Evolutionary conservation across 805 yeast species (phyloP).

Genomic region (Lipomyces spencermartinsiae): DNA sequence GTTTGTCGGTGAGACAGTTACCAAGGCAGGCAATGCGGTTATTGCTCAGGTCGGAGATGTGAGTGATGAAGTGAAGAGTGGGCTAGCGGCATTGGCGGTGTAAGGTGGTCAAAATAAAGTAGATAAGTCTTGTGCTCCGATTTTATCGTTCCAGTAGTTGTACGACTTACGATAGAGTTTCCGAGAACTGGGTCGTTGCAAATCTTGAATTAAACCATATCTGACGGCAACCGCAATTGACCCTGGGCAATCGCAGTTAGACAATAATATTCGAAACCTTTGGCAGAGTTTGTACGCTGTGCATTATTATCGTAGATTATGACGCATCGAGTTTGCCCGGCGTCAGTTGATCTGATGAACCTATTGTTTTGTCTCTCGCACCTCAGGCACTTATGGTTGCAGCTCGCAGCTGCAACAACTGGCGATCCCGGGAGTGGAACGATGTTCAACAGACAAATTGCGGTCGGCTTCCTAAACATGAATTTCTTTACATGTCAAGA

Average conservation of each 20-base stretch:
- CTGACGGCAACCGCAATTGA: no score
- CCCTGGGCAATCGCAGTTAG: background rate
- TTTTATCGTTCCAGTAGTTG: background rate
- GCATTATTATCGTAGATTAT: no score
- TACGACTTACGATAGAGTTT: background rate
- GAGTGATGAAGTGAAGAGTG: conserved; percentile 2
- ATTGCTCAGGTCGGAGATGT: conserved; percentile 4
- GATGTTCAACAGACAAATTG: no score
- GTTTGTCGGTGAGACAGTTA: conserved; percentile 18
- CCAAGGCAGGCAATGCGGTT: background rate
- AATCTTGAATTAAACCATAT: background rate
- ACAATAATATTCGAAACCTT: background rate
- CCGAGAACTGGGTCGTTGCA: background rate
- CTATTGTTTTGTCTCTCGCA: no score
- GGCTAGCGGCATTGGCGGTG: conserved; percentile 4
- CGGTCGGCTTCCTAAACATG: no score
- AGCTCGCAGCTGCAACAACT: no score
- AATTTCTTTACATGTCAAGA: no score
- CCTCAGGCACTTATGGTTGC: no score
- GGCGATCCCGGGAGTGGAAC: no score
- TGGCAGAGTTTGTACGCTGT: background rate
- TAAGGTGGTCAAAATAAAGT: background rate
- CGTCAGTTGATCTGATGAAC: no score
- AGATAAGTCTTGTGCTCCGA: background rate
- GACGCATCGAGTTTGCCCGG: no score